Percentiles rank a stretch among this genome's conserved stretches.
These are phyloP conservation scores for Lobosporangium transversale DNA, from an alignment of 192 early-diverging fungal species.

Conservation along the genomic window DNA sequence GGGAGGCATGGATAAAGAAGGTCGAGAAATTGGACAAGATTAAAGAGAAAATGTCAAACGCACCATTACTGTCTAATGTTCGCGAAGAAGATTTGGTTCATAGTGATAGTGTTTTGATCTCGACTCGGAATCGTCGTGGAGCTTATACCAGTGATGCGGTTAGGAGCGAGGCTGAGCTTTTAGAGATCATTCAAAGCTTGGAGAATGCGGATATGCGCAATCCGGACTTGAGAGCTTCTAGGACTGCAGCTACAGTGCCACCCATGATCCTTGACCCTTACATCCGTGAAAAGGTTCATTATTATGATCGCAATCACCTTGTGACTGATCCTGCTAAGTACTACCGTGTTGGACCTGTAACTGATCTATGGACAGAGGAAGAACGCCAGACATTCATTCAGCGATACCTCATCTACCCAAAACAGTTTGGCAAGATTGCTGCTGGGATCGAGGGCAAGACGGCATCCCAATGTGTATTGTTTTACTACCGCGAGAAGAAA, in stretches of 20 bases:
- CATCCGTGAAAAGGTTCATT: constrained; percentile 61
- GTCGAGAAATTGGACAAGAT: constrained; percentile 51
- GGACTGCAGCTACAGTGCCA: constrained; percentile 78
- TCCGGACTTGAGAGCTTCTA: constrained; percentile 74
- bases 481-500: constrained; percentile 85
- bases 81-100: constrained; percentile 41
- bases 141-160: constrained; percentile 75
- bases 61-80: constrained; percentile 19
- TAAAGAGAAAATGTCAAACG: constrained; percentile 47
- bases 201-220: constrained; percentile 78
- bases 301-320: constrained; percentile 68
- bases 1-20: constrained; percentile 60
- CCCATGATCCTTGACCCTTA: constrained; percentile 73
- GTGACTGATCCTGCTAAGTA: constrained; percentile 68
- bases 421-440: constrained; percentile 81
- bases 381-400: constrained; percentile 74
- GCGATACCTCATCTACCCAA: constrained; percentile 73
- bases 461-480: constrained; percentile 75
- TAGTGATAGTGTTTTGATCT: constrained; percentile 28
- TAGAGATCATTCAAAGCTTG: constrained; percentile 77
- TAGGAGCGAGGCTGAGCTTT: constrained; percentile 79
- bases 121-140: constrained; percentile 46
- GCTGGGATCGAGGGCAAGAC: constrained; percentile 70
- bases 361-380: constrained; percentile 70
- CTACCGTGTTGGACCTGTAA: constrained; percentile 69